Base-by-base conservation (phyloP, 257 asterid genomes). In the Anisodus acutangulus region DNA sequence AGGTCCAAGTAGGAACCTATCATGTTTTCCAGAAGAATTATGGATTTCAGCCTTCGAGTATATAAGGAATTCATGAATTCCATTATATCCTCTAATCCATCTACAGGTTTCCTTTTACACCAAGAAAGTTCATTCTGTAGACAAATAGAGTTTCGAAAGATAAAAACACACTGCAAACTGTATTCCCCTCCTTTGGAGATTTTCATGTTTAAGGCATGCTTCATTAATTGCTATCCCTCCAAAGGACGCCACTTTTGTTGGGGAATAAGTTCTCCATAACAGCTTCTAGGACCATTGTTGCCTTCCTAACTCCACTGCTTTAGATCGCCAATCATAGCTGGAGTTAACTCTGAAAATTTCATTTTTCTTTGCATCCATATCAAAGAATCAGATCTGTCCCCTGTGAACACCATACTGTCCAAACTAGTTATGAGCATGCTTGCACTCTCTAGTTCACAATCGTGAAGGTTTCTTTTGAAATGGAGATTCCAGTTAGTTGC, bases 381-480 rank as follows among this genome's bases (percentile, higher is more conserved):
- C 41, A 19, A 19, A 72, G 43, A 72, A 72, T 47, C 43, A 47
- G 60, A 19, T 47, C 43, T 47, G 60, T 6, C 43, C 79, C 60
- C n/a, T 10, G 59, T 19, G 5, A 47, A 47, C 59, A 72, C 80
- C n/a, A 47, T 15, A 10, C 35, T 70, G 55, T 70, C 41, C 55
- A 31, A 31, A 31, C 35, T 31, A 31, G 35, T 31, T 31, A 31
- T 31, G 35, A 31, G 35, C 35, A 31, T 31, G 35, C 35, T 31
- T 31, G 35, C 35, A 31, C 35, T 31, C 35, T 31, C 35, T 31
- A 31, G 35, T 31, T 31, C 35, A 17, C 35, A 41, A 70, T 8
- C 78, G 13, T 70, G 78, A 41, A 71, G 79, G n/a, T 71, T 71
- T 45, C 58, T 10, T 9, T 6, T n/a, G 79, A 71, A 45, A 71